A percentile compares a stretch with the other conserved stretches of the same genome.
These are phyloP conservation scores for Penicillium sp. DNA, from an alignment of 2,329 filamentous ascomycete genomes.

Conservation along the genomic window DNA sequence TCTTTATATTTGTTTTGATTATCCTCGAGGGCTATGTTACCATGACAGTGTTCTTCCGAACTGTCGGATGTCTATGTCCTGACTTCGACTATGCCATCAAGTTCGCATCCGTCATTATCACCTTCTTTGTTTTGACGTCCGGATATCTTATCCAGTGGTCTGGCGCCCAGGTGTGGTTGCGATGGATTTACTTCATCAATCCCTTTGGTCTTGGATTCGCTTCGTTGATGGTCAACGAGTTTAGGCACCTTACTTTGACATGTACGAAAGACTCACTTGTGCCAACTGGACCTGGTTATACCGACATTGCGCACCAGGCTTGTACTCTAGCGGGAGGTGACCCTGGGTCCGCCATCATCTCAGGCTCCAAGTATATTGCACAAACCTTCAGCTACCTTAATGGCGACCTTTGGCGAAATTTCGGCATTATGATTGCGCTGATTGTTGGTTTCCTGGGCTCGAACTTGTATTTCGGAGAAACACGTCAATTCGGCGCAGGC, in stretches of 20 bases:
- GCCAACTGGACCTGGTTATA: slow-evolving; percentile 68
- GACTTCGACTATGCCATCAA: slow-evolving; percentile 86
- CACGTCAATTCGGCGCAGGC: slow-evolving; percentile 39
- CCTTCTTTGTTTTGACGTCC: slow-evolving; percentile 74
- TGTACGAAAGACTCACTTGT: slow-evolving; percentile 68
- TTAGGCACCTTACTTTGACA: slow-evolving; percentile 63
- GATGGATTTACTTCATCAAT: slow-evolving; percentile 79
- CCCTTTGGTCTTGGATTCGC: slow-evolving; percentile 72
- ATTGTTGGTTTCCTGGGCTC: slow-evolving; percentile 36
- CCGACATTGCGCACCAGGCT: slow-evolving; percentile 69
- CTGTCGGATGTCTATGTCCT: slow-evolving; percentile 69
- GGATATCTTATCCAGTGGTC: slow-evolving; percentile 83
- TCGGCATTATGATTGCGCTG: slow-evolving; percentile 40
- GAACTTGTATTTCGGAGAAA: slow-evolving; percentile 42
- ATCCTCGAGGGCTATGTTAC: slow-evolving; percentile 66
- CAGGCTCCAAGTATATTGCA: slow-evolving; percentile 67
- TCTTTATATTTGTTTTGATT: slow-evolving; percentile 74
- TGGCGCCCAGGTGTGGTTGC: slow-evolving; percentile 69
- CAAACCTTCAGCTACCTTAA: slow-evolving; percentile 65
- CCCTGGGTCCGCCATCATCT: slow-evolving; percentile 61
- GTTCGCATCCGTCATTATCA: slow-evolving; percentile 74
- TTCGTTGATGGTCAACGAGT: slow-evolving; percentile 83
- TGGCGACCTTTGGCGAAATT: slow-evolving; percentile 66
- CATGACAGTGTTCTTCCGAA: slow-evolving; percentile 76
- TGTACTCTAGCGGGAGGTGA: slow-evolving; percentile 74